Percentiles rank a stretch among this genome's conserved stretches.
Conservation (phyloP, 2,329 filamentous ascomycete species). For the Raffaelea ambrosiae region DNA sequence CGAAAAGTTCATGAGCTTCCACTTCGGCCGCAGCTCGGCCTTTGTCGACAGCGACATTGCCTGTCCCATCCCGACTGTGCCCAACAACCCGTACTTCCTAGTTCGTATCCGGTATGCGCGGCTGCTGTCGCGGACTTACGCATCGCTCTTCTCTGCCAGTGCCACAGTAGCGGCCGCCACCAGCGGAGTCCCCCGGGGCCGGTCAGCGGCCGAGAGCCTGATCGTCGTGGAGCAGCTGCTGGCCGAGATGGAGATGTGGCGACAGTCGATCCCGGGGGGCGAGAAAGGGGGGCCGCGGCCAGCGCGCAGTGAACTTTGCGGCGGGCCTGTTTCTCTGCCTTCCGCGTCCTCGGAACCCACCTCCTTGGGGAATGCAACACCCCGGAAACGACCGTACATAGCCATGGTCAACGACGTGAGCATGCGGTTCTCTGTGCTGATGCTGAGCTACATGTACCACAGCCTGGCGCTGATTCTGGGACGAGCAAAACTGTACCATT, state of each 20-base stretch:
- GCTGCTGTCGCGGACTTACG: conserved; percentile 19
- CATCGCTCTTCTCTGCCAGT: conserved; percentile 21
- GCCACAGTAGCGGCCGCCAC: too few relatives aligned
- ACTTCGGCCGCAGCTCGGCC: conserved; percentile 22
- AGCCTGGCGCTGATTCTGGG: conserved; percentile 18
- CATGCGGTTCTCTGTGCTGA: conserved; percentile 10
- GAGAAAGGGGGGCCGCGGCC: too few relatives aligned
- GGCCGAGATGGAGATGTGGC: conserved; percentile 20
- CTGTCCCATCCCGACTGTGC: conserved; percentile 18
- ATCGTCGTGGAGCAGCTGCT: conserved; percentile 18
- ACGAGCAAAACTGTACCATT: conserved; percentile 16
- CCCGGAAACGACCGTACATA: background rate
- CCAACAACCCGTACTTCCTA: conserved; percentile 14
- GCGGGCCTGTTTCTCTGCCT: too few relatives aligned
- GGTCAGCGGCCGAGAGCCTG: too few relatives aligned
- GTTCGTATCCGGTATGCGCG: conserved; percentile 17
- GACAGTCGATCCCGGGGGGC: conserved; percentile 15
- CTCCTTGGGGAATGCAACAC: too few relatives aligned
- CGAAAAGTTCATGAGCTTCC: conserved; percentile 20
- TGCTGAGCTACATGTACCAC: conserved; percentile 19
- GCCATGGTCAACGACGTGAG: conserved; percentile 4
- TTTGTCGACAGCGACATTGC: conserved; percentile 24
- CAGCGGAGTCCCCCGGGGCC: too few relatives aligned
- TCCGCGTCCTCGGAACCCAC: too few relatives aligned
- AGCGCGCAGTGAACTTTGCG: too few relatives aligned